Conservation (phyloP, 225 moss, liverwort and hornwort species). For the Climacium dendroides region DNA sequence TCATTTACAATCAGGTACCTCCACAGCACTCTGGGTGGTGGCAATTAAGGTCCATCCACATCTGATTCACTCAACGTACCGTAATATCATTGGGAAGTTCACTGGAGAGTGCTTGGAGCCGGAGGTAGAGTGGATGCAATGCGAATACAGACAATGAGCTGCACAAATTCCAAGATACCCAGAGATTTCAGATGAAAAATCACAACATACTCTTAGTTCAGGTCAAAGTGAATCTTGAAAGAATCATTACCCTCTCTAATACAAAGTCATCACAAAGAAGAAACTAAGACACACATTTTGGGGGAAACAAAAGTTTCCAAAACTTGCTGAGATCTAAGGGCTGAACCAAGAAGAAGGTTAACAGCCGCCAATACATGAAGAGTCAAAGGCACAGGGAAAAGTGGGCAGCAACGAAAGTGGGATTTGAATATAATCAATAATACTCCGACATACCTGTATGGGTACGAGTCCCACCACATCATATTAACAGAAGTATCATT, state of each 20-base stretch:
- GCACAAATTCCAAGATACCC: neutral
- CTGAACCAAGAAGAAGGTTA: neutral
- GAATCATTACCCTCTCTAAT: neutral
- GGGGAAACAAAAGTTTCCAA: neutral
- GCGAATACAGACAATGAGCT: conserved; percentile 90
- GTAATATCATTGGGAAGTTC: conserved; percentile 46
- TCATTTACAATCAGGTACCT: neutral
- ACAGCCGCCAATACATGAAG: neutral
- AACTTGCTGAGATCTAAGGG: neutral
- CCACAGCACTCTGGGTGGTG: neutral
- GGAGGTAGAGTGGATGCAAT: conserved; percentile 83
- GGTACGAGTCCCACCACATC: conserved; percentile 99
- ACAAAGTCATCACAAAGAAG: neutral
- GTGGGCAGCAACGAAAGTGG: neutral
- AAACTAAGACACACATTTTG: neutral
- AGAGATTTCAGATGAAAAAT: neutral
- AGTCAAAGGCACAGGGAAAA: neutral
- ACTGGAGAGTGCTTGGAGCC: conserved; percentile 61
- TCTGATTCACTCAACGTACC: conserved; percentile 16
- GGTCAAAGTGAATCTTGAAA: neutral
- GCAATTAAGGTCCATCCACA: neutral
- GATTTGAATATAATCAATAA: neutral
- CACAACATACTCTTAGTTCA: neutral
- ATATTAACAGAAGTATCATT: conserved; percentile 90
- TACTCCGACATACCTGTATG: conserved; percentile 48